Evolutionary conservation across 2,329 filamentous ascomycete genomes (phyloP).

Genomic region (Epichloe brachyelytri): DNA sequence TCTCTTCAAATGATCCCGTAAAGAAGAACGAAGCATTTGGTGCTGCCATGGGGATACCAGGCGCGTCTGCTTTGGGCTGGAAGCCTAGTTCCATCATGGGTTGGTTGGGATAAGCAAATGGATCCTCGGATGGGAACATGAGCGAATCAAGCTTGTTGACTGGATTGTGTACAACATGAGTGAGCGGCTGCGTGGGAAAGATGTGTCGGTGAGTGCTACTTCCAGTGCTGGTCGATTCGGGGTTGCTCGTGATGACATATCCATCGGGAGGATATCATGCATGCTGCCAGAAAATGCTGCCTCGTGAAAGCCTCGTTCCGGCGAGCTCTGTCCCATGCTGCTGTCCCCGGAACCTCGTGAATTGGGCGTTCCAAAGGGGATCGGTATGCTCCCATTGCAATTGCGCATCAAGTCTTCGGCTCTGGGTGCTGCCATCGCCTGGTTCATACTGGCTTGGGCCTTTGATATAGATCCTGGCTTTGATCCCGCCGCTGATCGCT

Average conservation of each 20-base stretch:
- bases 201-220: slow-evolving; percentile 25
- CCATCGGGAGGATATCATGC: slow-evolving; percentile 32
- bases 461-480: slow-evolving; percentile 23
- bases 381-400: slow-evolving; percentile 13
- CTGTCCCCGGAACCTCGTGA: slow-evolving; percentile 22
- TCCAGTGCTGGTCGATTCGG: slow-evolving; percentile 29
- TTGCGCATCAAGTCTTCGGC: slow-evolving; percentile 22
- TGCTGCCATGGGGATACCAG: slow-evolving; percentile 19
- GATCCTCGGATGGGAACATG: slow-evolving; percentile 70
- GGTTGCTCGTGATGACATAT: slow-evolving; percentile 31
- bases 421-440: slow-evolving; percentile 20
- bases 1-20: slow-evolving; percentile 44
- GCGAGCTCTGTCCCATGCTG: slow-evolving; percentile 15
- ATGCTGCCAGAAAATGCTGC: slow-evolving; percentile 25
- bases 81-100: slow-evolving; percentile 50
- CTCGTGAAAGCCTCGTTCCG: slow-evolving; percentile 20
- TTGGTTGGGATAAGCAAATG: slow-evolving; percentile 68
- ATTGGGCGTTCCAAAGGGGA: slow-evolving; percentile 12
- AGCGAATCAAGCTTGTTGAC: slow-evolving; percentile 61
- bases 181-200: slow-evolving; percentile 20
- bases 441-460: slow-evolving; percentile 17
- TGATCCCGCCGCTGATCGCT: slow-evolving; percentile 37
- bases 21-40: slow-evolving; percentile 36
- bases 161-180: slow-evolving; percentile 24
- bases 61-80: slow-evolving; percentile 21